These are phyloP conservation scores for Bryoerythrophyllum caledonicum DNA, from an alignment of 225 moss, liverwort and hornwort genomes.

Conservation along the genomic window DNA sequence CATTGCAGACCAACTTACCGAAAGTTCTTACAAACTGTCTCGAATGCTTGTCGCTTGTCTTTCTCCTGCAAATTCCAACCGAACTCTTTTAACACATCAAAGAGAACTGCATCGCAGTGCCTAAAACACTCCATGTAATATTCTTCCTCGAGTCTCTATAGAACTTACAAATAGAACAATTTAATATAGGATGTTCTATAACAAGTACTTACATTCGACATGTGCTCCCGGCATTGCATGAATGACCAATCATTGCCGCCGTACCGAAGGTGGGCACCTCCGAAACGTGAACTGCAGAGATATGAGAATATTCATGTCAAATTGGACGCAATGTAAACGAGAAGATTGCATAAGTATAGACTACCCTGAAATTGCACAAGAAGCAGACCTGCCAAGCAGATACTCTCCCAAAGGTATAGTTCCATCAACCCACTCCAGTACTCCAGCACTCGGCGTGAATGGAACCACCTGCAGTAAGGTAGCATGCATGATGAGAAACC, in stretches of 20 bases:
- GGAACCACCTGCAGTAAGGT: conserved; percentile 70
- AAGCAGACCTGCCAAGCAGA: conserved; percentile 76
- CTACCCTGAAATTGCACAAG: conserved; percentile 14
- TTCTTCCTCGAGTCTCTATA: conserved; percentile 1
- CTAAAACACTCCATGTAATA: neutral
- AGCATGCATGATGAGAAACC: neutral
- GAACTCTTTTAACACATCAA: conserved; percentile 4
- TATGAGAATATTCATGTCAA: conserved; percentile 12
- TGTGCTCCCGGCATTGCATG: conserved; percentile 78
- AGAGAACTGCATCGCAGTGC: neutral
- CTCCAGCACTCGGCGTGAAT: conserved; percentile 97
- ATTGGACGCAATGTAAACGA: neutral
- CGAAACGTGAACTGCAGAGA: conserved; percentile 65
- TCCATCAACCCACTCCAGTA: conserved; percentile 98
- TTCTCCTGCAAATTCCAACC: conserved; percentile 59
- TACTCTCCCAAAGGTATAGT: conserved; percentile 92
- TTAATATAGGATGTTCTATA: neutral
- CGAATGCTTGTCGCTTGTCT: conserved; percentile 73
- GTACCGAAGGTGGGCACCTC: conserved; percentile 94
- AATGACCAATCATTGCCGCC: conserved; percentile 89
- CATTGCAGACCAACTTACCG: conserved; percentile 44
- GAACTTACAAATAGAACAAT: conserved; percentile 11
- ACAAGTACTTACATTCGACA: conserved; percentile 68
- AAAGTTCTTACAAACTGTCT: conserved; percentile 70
- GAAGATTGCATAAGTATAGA: conserved; percentile 1